Evolutionary conservation across 1,139 yeast genomes (phyloP), one percentile per base, ranked within the genome.

Genomic region (Ogataea hybrid): DNA sequence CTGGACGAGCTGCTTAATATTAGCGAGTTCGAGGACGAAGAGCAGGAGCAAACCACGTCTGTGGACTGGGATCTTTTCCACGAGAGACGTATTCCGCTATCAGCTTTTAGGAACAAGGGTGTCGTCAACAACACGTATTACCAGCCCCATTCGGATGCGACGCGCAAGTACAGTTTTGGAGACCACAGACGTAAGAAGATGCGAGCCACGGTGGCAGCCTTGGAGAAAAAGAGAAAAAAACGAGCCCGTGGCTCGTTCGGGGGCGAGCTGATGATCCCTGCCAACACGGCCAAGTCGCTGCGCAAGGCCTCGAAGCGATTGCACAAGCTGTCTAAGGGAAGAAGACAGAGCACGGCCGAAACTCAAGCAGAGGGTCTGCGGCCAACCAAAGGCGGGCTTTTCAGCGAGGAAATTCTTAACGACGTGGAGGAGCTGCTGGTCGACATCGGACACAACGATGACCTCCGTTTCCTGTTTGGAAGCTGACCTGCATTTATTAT

Each of bases 81-180:
- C 50, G 76, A 77, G 52, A 74, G 77, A 35, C 76, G 77, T 47
- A 86, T 87, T 8, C 96, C 97, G 2, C 65, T 89, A 31, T 87
- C 95, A 5, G 96, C 97, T 1, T 89, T 89, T 61, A 71, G 97
- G 55, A 89, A 88, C 63, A 84, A 87, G 57, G 86, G 89, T 5
- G 61, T 75, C 20, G 54, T 70, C 29, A 67, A 68, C 33, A 63
- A 64, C 35, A 46, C 51, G 22, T 45, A 49, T 16, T 43, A 46
- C 21, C 29, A 43, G n/a, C 32, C 37, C 3, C 49, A 41, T 21
- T 43, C 51, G 11, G 51, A 48, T 23, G 46, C 54, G 9, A 50
- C 53, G 8, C 42, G 57, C 29, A 50, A 49, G 45, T 54, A 53
- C 30, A 50, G 58, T 2, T 53, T 52, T 35, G 43, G 46, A 14